Conservation (phyloP, 192 early-diverging fungal genomes). For the Anaeromyces robustus region DNA sequence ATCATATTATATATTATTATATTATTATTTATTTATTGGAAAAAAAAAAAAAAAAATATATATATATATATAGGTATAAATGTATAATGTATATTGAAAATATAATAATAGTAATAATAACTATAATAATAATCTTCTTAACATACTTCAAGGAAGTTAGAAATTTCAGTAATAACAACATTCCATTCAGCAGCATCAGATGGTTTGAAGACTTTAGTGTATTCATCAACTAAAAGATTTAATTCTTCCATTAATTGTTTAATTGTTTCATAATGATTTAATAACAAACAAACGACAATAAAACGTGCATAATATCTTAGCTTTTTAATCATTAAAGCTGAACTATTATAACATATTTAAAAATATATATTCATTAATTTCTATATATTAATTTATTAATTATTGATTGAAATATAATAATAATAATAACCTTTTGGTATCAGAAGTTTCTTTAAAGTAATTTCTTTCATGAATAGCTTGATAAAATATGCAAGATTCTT, state of each 20-base stretch:
- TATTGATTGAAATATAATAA: background rate
- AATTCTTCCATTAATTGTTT: slow-evolving; percentile 72
- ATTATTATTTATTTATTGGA: too few species aligned
- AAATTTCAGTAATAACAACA: slow-evolving; percentile 38
- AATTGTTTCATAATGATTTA: slow-evolving; percentile 70
- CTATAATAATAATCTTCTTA: too few species aligned
- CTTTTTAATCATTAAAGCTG: slow-evolving; percentile 89
- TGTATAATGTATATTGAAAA: background rate
- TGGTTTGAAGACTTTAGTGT: slow-evolving; percentile 69
- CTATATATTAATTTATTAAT: too few species aligned
- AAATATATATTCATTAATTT: too few species aligned
- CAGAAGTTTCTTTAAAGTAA: slow-evolving; percentile 90
- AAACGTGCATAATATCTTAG: slow-evolving; percentile 95
- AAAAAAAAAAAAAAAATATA: too few species aligned
- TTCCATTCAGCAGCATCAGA: slow-evolving; percentile 84
- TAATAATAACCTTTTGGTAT: slow-evolving; percentile 64
- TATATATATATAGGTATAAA: too few species aligned
- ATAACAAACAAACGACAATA: slow-evolving; percentile 80
- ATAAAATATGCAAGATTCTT: slow-evolving; percentile 90
- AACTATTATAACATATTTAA: slow-evolving; percentile 25
- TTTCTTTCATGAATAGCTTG: slow-evolving; percentile 85
- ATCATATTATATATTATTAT: too few species aligned
- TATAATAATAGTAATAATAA: too few species aligned
- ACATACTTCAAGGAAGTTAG: slow-evolving; percentile 65
- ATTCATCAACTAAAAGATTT: slow-evolving; percentile 70